Evolutionary conservation across 164 flowering plant species (phyloP).

Genomic region (Taxillus chinensis): DNA sequence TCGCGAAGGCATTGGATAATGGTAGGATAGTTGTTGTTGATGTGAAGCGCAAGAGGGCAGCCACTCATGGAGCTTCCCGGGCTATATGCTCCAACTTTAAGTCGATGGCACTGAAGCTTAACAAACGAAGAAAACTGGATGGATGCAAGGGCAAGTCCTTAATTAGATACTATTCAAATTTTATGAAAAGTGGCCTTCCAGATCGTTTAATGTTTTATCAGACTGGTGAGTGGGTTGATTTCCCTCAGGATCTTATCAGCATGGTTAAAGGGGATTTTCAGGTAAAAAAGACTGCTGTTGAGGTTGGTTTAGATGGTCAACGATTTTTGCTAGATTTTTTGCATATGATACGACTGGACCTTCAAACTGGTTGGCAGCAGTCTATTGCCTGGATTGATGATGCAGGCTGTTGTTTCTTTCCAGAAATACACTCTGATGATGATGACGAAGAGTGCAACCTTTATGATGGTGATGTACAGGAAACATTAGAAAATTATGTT

Average conservation of each 20-base stretch:
- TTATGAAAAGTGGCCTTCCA: constrained; percentile 50
- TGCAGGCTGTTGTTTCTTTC: constrained; percentile 65
- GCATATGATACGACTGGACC: constrained; percentile 54
- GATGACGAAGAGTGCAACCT: constrained; percentile 19
- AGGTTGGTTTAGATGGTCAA: constrained; percentile 41
- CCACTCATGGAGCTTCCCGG: constrained; percentile 16
- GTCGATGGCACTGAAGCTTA: constrained; percentile 17
- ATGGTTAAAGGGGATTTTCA: constrained; percentile 39
- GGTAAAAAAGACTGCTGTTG: constrained; percentile 39
- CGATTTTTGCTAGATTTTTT: constrained; percentile 49
- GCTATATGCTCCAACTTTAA: constrained; percentile 13
- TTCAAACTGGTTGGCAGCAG: constrained; percentile 40
- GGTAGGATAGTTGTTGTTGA: constrained; percentile 21
- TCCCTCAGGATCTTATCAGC: constrained; percentile 33
- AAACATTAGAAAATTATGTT: constrained; percentile 17
- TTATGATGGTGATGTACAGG: constrained; percentile 14
- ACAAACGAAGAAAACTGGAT: constrained; percentile 41
- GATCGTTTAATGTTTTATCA: constrained; percentile 54
- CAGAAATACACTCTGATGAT: constrained; percentile 33
- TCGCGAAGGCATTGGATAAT: constrained; percentile 81
- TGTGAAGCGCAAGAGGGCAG: constrained; percentile 53
- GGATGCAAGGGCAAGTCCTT: constrained; percentile 35
- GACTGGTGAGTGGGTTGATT: constrained; percentile 65
- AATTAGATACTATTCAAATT: constrained; percentile 45
- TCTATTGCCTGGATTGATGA: constrained; percentile 95